Base-by-base conservation (phyloP, 1,284 basidiomycete genomes). In the Puccinia triticina region DNA sequence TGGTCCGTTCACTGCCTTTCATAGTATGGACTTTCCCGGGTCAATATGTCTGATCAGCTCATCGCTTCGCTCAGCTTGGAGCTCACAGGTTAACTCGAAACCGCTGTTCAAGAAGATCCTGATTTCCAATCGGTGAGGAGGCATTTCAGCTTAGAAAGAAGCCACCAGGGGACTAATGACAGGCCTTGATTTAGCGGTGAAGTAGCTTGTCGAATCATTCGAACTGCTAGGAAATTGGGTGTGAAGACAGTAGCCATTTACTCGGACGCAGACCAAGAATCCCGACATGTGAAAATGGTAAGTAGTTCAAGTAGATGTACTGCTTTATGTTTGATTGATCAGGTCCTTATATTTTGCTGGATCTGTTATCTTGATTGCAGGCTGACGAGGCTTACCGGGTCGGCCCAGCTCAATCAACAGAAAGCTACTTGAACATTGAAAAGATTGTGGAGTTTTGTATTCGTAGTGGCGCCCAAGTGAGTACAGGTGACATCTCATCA, bases 301-400 rank as follows among this genome's bases (percentile, higher is more conserved):
- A 64, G 83, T 61, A 57, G 59, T 34, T 12, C 34, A 32, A 61
- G 29, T 12, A 61, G 16, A 14, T 7, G 29, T 23, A 14, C 26
- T 12, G 18, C 46, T 5, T 55, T 18, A n/a, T 34, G 48, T 26
- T 73, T 55, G 21, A 75, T 48, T 61, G n/a, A 7, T 55, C 66
- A 26, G n/a, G 7, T 32, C 29, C 2, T 55, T 29, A 73, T 55
- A 8, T 37, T 73, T 16, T 43, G n/a, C 26, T n/a, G 26, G 23
- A 2, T 46, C 12, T 59, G 50, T 32, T n/a, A 21, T 66, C 34
- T 72, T 71, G 21, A 59, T 53, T n/a, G 21, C 77, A 94, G 92
- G 95, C 96, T n/a, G 95, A 98, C 86, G 95, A 98, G 86, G 95
- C 95, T 5, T 96, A 94, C 86, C 93, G 93, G 85, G 95, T 98